Evolutionary conservation across 2,329 filamentous ascomycete species (phyloP).

Genomic region (Xylariaceae sp.): DNA sequence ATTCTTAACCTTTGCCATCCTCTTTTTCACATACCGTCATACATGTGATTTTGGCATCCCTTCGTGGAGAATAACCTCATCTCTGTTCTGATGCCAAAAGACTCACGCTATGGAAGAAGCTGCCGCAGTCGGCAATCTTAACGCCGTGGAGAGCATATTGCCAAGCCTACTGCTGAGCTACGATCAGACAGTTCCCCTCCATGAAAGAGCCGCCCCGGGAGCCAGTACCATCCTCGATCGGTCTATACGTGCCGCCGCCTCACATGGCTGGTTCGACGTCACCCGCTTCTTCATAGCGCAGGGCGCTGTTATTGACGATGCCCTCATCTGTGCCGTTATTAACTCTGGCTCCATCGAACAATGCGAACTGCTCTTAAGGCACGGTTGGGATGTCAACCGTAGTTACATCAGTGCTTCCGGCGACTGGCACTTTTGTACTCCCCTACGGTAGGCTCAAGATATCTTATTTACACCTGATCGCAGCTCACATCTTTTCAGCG

Average conservation of each 20-base stretch:
- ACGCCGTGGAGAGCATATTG: slow-evolving; percentile 22
- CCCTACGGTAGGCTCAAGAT: slow-evolving; percentile 17
- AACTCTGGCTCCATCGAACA: slow-evolving; percentile 23
- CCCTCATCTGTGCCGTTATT: slow-evolving; percentile 22
- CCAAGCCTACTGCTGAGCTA: slow-evolving; percentile 22
- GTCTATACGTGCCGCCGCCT: slow-evolving; percentile 21
- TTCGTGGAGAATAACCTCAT: not conserved
- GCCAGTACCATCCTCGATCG: slow-evolving; percentile 23
- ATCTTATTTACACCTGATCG: not conserved
- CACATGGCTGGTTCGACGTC: slow-evolving; percentile 20
- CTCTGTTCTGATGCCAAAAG: slow-evolving; percentile 18
- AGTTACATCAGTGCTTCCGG: slow-evolving; percentile 24
- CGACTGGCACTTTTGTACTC: slow-evolving; percentile 24
- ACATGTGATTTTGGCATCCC: slow-evolving; percentile 10
- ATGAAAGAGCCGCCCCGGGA: slow-evolving; percentile 22
- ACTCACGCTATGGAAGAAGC: slow-evolving; percentile 26
- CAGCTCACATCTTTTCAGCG: slow-evolving; percentile 16
- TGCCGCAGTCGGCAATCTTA: slow-evolving; percentile 23
- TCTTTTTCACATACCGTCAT: not conserved
- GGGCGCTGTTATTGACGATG: slow-evolving; percentile 23
- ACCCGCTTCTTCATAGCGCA: slow-evolving; percentile 22
- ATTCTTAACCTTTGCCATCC: slow-evolving; percentile 10
- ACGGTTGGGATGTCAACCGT: slow-evolving; percentile 24
- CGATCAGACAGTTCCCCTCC: slow-evolving; percentile 19
- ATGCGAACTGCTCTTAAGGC: slow-evolving; percentile 18